Base-by-base conservation (phyloP, 1,284 basidiomycete genomes). In the Termitomyces sp. region DNA sequence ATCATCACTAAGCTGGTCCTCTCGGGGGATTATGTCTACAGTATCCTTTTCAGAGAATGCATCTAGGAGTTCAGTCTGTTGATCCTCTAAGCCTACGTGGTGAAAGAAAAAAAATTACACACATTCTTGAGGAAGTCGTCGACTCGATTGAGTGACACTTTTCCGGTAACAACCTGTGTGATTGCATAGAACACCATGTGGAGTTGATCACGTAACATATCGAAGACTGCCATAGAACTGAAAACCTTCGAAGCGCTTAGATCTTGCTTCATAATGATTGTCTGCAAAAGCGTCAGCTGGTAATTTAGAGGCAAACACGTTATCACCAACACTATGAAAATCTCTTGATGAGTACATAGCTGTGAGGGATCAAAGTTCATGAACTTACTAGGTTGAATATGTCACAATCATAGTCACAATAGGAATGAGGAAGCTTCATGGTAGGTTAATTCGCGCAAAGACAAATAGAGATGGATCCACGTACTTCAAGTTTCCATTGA, bases 381-480 rank as follows among this genome's bases (percentile, higher is more conserved):
- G 7, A 48, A 17, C 64, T 55, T 57, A 65, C 64, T 78, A 88
- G 34, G 81, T 79, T 6, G 78, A 76, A 65, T 83, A 91, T 0
- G 88, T 88, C 17, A 77, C 75, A 36, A 83, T 64, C 80, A 90
- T 90, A 13, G 82, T 83, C 36, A 83, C 58, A 3, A 86, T 70
- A 0, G 89, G 86, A 36, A 90, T 80, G 40, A 82, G 50, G 58
- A 75, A 80, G 66, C 83, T 87, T 57, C 58, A 57, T 52, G 30
- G 2, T 34, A 40, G 39, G 26, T 19, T 39, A 8, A 30, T 24
- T 30, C 12, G 10, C n/a, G 15, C 34, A 49, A 39, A 39, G 31
- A 2, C 13, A 3, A 21, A 21, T 19, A 15, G n/a, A 3, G 36
- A 47, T 46, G 19, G 12, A 61, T 64, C 50, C 6, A 62, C 66